phyloP scores from a whole-genome alignment of 352 stramenopile genomes.

The Pythium brassicae region DNA sequence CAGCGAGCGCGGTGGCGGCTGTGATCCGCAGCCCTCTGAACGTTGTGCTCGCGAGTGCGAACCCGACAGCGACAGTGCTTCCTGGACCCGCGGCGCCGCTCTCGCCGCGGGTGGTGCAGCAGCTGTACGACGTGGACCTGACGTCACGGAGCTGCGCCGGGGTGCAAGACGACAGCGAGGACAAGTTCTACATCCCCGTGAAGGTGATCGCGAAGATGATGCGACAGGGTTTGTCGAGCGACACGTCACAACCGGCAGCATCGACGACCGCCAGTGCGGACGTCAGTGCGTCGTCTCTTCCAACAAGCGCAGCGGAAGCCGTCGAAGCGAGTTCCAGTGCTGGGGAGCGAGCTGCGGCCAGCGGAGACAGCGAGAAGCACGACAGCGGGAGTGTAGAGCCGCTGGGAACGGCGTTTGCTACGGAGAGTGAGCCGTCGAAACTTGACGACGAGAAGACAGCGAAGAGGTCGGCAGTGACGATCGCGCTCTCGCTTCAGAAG shows the following conservation, averaged over 20 bases:
- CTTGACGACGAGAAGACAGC: background rate
- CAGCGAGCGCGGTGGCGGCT: too few species aligned
- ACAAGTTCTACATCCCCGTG: slow-evolving; percentile 72
- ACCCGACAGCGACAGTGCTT: background rate
- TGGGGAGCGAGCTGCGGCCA: too few species aligned
- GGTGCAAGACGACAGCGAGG: slow-evolving; percentile 42
- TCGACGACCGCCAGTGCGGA: too few species aligned
- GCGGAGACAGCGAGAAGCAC: too few species aligned
- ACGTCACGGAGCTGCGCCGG: slow-evolving; percentile 35
- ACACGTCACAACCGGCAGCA: background rate
- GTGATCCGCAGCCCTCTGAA: background rate
- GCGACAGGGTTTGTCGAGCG: slow-evolving; percentile 37
- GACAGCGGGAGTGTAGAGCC: too few species aligned
- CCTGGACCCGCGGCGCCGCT: slow-evolving; percentile 21
- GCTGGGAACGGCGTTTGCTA: too few species aligned
- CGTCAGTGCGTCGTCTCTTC: too few species aligned
- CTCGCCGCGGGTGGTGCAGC: slow-evolving; percentile 52
- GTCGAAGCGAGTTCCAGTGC: too few species aligned
- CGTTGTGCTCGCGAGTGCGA: background rate
- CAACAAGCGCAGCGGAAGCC: too few species aligned
- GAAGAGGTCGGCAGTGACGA: background rate
- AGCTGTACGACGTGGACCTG: slow-evolving; percentile 68
- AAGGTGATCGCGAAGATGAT: slow-evolving; percentile 78
- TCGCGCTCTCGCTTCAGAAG: slow-evolving; percentile 4
- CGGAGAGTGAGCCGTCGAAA: background rate